Evolutionary conservation across 2,329 filamentous ascomycete genomes (phyloP), one percentile per base, ranked within the genome.

Genomic region (Aspergillus fijiensis): DNA sequence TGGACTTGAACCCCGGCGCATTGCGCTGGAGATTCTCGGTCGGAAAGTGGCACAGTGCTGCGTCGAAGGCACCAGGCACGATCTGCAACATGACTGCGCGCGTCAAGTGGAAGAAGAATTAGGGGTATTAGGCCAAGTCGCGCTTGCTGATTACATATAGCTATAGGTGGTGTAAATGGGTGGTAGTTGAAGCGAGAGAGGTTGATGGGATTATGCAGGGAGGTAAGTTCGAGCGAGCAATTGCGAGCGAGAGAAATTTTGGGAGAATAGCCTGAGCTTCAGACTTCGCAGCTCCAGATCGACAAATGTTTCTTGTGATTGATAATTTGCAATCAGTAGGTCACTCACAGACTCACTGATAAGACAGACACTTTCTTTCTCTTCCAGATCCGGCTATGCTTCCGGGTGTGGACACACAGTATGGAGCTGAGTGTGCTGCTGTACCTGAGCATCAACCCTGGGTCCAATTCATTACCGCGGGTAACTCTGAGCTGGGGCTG

Each of bases 1-100:
- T 57, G 14, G 60, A 51, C 48, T 57, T 50, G 54, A 62, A 58
- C 14, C 49, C 31, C 53, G 53, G 50, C 27, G 23, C 49, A 47
- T 60, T 25, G 11, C 25, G 39, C n/a, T 54, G 54, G 33, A 62
- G 58, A 33, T 50, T 51, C 29, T 62, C 60, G 16, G 60, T 60
- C 33, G 60, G 60, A 45, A 62, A 62, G 19, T 48, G 45, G 51
- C 60, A 62, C 14, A 54, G 60, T 21, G 54, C 60, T 39, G 57
- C 51, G 19, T 60, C 50, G 48, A 51, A 55, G n/a, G 25, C 47
- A 42, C 47, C 60, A 51, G 60, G 45, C 35, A 62, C 57, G 45
- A 54, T 42, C 27, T 59, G 51, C 57, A 62, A 54, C 60, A 62
- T 62, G 53, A 16, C 42, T 53, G 52, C 57, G 35, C 39, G 39